phyloP scores from a whole-genome alignment of 192 early-diverging fungal genomes.

The Entophlyctis luteolus region DNA sequence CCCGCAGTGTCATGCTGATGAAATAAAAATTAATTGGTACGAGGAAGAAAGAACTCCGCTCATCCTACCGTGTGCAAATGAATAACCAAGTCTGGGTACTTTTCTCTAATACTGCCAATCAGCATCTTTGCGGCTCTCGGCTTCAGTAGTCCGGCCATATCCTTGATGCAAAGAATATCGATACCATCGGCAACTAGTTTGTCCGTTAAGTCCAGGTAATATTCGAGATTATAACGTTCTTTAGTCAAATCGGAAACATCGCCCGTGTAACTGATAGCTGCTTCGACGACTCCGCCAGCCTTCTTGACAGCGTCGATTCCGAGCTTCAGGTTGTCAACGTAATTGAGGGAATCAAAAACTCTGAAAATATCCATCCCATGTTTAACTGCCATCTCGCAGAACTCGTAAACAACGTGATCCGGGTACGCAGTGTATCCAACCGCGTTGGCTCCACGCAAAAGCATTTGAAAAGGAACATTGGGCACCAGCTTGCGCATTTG shows the following conservation, averaged over 20 bases:
- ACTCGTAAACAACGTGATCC: constrained; percentile 95
- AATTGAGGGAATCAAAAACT: constrained; percentile 97
- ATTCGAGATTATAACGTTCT: constrained; percentile 83
- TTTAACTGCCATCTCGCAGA: constrained; percentile 80
- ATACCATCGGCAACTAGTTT: constrained; percentile 86
- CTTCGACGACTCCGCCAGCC: constrained; percentile 93
- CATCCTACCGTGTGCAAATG: constrained; percentile 67
- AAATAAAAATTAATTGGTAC: not conserved
- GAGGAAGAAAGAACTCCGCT: not conserved
- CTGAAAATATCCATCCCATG: constrained; percentile 95
- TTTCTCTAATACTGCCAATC: constrained; percentile 79
- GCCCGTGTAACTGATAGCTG: constrained; percentile 82
- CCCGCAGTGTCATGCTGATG: constrained; percentile 93
- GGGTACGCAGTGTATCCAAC: constrained; percentile 97
- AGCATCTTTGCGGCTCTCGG: constrained; percentile 82
- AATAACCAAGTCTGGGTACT: constrained; percentile 86
- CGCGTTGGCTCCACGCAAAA: constrained; percentile 95
- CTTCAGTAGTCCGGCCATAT: constrained; percentile 97
- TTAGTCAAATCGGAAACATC: constrained; percentile 82
- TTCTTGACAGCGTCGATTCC: constrained; percentile 90
- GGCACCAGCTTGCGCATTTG: constrained; percentile 81
- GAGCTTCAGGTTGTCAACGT: constrained; percentile 90
- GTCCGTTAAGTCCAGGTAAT: constrained; percentile 88
- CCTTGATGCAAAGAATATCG: constrained; percentile 78
- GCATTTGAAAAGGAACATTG: constrained; percentile 98